phyloP scores from a whole-genome alignment of 495 filamentous ascomycete genomes.

The Neurospora africana region DNA sequence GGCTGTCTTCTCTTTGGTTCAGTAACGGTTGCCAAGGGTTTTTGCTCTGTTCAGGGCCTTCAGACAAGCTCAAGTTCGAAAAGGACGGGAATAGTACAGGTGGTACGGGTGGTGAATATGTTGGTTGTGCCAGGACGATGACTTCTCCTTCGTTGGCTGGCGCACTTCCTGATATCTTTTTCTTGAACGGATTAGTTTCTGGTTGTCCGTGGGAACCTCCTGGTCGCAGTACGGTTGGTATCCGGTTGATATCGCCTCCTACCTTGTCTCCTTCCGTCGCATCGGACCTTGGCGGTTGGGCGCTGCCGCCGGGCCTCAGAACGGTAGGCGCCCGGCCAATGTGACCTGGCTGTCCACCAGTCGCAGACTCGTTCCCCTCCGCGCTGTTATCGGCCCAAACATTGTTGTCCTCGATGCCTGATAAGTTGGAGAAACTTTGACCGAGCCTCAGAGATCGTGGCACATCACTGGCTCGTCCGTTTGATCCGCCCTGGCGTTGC shows the following conservation, averaged over 20 bases:
- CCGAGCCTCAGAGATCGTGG: conserved; percentile 23
- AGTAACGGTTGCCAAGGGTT: conserved; percentile 43
- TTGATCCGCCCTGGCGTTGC: background rate
- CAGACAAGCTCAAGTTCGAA: conserved; percentile 20
- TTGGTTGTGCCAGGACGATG: background rate
- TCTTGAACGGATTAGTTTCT: conserved; percentile 47
- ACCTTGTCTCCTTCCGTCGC: background rate
- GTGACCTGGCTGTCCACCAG: conserved; percentile 2
- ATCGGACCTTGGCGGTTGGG: background rate
- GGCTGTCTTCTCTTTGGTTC: conserved; percentile 10
- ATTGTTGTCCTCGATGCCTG: conserved; percentile 11
- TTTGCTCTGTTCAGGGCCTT: conserved; percentile 27
- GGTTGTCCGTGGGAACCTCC: conserved; percentile 19
- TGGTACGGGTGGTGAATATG: conserved; percentile 12
- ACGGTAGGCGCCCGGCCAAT: conserved; percentile 10
- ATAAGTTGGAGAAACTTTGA: conserved; percentile 7
- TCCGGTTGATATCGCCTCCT: conserved; percentile 8
- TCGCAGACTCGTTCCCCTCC: background rate
- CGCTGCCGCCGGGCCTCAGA: conserved; percentile 13
- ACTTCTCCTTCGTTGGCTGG: background rate
- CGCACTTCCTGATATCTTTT: conserved; percentile 22
- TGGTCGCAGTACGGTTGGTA: conserved; percentile 26
- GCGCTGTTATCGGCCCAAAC: conserved; percentile 12
- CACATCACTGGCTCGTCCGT: conserved; percentile 3
- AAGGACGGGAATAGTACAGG: conserved; percentile 19